Base-by-base conservation (phyloP, 2,329 filamentous ascomycete genomes). In the Talaromyces sp. region DNA sequence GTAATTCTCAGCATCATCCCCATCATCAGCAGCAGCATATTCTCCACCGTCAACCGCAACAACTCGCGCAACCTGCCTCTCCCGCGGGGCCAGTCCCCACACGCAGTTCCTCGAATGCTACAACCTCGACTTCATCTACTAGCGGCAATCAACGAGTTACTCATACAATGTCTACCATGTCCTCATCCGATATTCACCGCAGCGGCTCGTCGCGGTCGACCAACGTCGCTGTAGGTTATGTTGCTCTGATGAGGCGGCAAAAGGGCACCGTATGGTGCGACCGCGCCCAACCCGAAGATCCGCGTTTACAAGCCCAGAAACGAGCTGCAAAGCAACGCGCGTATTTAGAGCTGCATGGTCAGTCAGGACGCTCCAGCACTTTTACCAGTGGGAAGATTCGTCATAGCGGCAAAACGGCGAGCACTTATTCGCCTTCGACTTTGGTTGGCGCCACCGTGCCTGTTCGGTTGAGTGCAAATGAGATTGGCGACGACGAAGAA, bases 181-280 rank as follows among this genome's bases (percentile, higher is more conserved):
- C 54, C 28, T 61, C 60, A n/a, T 64, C 53, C 33, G 72, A 75
- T 55, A 70, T 76, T 51, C 86, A 89, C 60, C 85, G 91, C 64
- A 95, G 90, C 28, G 89, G 86, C 31, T 96, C 91, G 3, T 89
- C 88, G 53, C 86, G 90, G 66, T 95, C 90, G 21, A 83, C 81
- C 62, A 79, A 78, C 57, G 78, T 78, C 15, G 82, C 83, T 61
- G 77, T 88, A n/a, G 87, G 91, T 63, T 99, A 99, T 74, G 94
- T 99, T 53, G 92, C 94, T 36, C 81, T 97, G n/a, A 87, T 99
- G 77, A 86, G 94, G 62, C 93, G 92, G 72, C 94, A 99, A 75
- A 97, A 97, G 73, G 94, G 91, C 33, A 99, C 94, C 0, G 94
- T 99, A 4, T 99, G 94, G 94, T 97, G 92, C 77, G 94, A 97